phyloP scores from a whole-genome alignment of 2,329 filamentous ascomycete genomes.

The Penicillium oxalicum region DNA sequence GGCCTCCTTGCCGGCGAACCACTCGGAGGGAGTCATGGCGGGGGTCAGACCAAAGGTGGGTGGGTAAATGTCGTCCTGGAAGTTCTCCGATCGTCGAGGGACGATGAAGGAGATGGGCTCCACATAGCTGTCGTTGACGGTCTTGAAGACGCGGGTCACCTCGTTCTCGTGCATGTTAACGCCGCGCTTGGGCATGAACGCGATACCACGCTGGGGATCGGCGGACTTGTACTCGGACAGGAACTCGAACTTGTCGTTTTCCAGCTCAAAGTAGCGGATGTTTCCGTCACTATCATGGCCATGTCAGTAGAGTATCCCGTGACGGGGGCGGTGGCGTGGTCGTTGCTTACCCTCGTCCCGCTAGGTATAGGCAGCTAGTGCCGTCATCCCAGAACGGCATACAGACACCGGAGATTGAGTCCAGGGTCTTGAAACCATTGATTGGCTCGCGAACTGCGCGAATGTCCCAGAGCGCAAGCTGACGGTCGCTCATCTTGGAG shows the following conservation, averaged over 20 bases:
- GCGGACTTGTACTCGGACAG: constrained; percentile 95
- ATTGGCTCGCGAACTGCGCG: constrained; percentile 73
- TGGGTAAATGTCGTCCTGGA: constrained; percentile 96
- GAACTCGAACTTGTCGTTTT: constrained; percentile 98
- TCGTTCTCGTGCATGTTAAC: constrained; percentile 97
- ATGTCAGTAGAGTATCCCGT: constrained; percentile 8
- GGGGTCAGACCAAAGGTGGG: constrained; percentile 75
- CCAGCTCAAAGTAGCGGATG: constrained; percentile 97
- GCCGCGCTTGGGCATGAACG: constrained; percentile 89
- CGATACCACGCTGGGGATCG: constrained; percentile 89
- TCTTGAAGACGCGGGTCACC: constrained; percentile 93
- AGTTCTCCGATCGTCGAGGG: constrained; percentile 83
- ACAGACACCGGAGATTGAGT: constrained; percentile 94
- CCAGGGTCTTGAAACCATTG: constrained; percentile 81
- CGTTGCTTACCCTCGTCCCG: constrained; percentile 79
- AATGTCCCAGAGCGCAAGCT: constrained; percentile 92
- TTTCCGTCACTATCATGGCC: constrained; percentile 70
- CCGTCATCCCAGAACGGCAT: constrained; percentile 99
- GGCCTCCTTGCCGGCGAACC: constrained; percentile 77
- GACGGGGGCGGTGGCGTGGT: background rate
- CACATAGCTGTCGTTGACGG: constrained; percentile 87
- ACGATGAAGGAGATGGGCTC: constrained; percentile 98
- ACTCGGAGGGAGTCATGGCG: constrained; percentile 72
- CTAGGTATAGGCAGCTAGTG: constrained; percentile 89
- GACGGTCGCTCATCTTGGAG: constrained; percentile 96